Evolutionary conservation across 306 rosid species (phyloP).

Genomic region (Rosa chinensis): DNA sequence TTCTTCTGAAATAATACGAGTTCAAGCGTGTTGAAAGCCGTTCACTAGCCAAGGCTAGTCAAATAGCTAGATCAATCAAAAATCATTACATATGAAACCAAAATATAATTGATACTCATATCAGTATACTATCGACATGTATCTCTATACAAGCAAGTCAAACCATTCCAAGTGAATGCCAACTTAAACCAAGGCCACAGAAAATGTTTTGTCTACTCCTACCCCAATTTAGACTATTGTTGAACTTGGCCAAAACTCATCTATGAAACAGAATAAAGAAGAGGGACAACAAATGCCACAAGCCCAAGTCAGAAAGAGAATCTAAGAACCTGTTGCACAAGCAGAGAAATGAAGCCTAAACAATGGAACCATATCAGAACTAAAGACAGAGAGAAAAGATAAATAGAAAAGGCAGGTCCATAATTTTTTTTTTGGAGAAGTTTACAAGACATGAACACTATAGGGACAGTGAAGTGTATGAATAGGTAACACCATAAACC

Average conservation of each 20-base stretch:
- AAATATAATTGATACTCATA: not conserved
- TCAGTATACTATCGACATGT: not conserved
- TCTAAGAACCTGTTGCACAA: not conserved
- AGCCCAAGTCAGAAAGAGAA: not conserved
- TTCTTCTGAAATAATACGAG: not conserved
- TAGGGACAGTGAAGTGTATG: no score
- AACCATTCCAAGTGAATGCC: not conserved
- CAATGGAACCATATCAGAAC: constrained; percentile 16
- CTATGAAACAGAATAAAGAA: not conserved
- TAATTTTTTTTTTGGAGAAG: no score
- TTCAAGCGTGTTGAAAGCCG: not conserved
- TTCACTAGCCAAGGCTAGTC: not conserved
- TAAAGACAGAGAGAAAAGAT: no score
- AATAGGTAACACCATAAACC: no score
- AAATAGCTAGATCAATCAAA: not conserved
- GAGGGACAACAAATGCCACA: not conserved
- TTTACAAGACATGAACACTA: no score
- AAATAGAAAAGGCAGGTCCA: no score
- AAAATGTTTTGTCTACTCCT: no score
- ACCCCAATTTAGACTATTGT: not conserved
- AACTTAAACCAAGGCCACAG: no score
- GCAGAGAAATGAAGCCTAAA: not conserved
- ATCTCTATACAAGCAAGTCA: not conserved
- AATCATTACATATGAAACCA: not conserved
- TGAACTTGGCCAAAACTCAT: not conserved